Evolutionary conservation across 768 basidiomycete genomes (phyloP), one percentile per base, ranked within the genome.

Genomic region (Collybia mongolica): DNA sequence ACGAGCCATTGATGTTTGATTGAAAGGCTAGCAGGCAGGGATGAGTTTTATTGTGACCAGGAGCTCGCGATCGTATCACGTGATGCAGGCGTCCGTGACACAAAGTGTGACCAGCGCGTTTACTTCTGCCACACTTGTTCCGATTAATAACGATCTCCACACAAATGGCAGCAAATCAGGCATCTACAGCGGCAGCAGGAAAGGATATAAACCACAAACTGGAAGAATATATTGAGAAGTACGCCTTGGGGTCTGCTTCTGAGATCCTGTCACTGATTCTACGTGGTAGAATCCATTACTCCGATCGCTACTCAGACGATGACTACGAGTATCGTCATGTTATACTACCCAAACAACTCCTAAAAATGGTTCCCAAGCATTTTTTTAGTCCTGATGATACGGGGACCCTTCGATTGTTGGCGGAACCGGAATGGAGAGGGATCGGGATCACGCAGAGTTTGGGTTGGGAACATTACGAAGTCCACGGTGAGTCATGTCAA

Each of bases 381-480:
- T 86, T 83, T 62, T 94, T 93, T 65, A 84, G 80, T 37, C 80
- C 83, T 51, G 88, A 93, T 49, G 74, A 78, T 12, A 77, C 82
- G 37, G 90, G 91, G 5, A 82, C 86, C 3, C 76, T 98, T 47
- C 82, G 94, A 3, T 80, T 98, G 37, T 72, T 98, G 49, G 66
- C 81, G 2, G 96, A 99, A 64, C 70, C 79, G 38, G 97, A 99
- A 69, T 99, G 96, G 96, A 80, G 96, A 65, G 90, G 90, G 0
- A 93, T 99, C 49, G 96, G 96, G 7, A 96, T 98, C 55, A 90
- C 88, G 37, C 96, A 99, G 71, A 94, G 91, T 67, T 74, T 96
- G 19, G 95, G 95, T 3, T 98, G 95, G 94, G 90, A 92, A 63
- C 94, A 97, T 60, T 98, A 95, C 61, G 94, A 95, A 74, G 90